These are phyloP conservation scores for Taiwanofungus camphoratus DNA, from an alignment of 1,284 basidiomycete species.

Conservation along the genomic window DNA sequence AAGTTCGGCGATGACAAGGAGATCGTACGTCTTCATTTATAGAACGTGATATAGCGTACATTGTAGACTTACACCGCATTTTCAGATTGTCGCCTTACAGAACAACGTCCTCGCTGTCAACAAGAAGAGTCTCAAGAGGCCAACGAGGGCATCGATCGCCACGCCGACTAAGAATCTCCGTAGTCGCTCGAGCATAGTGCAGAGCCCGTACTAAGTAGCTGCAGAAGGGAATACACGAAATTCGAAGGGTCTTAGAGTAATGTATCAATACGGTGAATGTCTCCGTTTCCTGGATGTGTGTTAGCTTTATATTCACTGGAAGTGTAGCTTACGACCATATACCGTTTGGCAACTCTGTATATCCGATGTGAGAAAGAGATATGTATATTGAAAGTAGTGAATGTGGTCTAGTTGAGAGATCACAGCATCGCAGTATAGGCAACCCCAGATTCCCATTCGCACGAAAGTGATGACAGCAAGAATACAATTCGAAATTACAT, in stretches of 20 bases:
- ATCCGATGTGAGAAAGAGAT: background rate
- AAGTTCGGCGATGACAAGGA: conserved; percentile 93
- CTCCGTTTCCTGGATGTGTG: background rate
- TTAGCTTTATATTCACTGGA: background rate
- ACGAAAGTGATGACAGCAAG: conserved; percentile 7
- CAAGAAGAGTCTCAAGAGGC: conserved; percentile 86
- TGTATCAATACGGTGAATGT: conserved; percentile 10
- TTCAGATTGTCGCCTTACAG: conserved; percentile 86
- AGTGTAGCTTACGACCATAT: conserved; percentile 8
- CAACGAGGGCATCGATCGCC: conserved; percentile 76
- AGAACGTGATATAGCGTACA: background rate
- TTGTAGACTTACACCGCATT: background rate
- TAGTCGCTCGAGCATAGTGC: conserved; percentile 62
- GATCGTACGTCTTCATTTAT: conserved; percentile 56
- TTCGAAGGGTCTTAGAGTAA: background rate
- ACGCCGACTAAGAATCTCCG: conserved; percentile 37
- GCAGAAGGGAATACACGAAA: background rate
- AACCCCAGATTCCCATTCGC: conserved; percentile 9
- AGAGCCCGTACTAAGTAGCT: conserved; percentile 52
- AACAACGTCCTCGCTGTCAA: conserved; percentile 93
- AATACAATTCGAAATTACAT: conserved; percentile 9
- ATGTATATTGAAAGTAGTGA: conserved; percentile 4
- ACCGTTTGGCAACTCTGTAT: background rate
- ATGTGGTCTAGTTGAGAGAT: conserved; percentile 5
- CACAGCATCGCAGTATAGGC: background rate